Conservation (phyloP, 23 red algal genomes). For the Agarophyton chilense region DNA sequence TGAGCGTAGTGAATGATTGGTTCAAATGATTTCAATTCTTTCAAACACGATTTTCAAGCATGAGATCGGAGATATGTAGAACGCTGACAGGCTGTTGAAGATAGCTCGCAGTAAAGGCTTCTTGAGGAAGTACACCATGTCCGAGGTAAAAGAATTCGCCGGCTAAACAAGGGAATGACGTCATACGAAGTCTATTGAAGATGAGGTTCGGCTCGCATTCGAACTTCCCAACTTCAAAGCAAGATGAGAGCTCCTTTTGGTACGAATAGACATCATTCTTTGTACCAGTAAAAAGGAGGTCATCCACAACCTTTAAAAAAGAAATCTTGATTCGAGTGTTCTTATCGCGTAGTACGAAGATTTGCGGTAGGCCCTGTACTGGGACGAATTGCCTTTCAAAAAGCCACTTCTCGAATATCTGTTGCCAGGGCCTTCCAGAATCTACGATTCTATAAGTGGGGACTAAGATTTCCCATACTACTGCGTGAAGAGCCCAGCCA, state of each 20-base stretch:
- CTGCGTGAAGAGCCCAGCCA: not conserved
- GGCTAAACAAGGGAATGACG: not conserved
- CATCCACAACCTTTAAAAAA: no score
- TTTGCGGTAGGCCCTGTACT: not conserved
- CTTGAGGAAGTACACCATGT: not conserved
- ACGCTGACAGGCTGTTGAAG: not conserved
- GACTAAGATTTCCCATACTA: not conserved
- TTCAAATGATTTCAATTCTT: not conserved
- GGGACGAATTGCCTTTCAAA: not conserved
- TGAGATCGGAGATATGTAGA: not conserved
- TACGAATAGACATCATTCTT: not conserved
- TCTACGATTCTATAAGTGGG: not conserved
- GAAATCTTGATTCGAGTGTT: no score
- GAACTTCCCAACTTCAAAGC: not conserved
- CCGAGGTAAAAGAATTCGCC: not conserved
- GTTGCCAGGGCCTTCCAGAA: not conserved
- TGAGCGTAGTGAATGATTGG: no score
- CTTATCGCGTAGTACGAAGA: not conserved
- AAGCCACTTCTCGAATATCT: no score
- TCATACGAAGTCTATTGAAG: not conserved
- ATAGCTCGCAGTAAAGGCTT: not conserved
- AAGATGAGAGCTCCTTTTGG: not conserved
- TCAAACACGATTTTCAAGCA: not conserved
- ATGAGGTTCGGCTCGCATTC: not conserved
- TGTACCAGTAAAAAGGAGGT: not conserved